Evolutionary conservation across 805 yeast species (phyloP).

Genomic region (Monosporozyma solicola): DNA sequence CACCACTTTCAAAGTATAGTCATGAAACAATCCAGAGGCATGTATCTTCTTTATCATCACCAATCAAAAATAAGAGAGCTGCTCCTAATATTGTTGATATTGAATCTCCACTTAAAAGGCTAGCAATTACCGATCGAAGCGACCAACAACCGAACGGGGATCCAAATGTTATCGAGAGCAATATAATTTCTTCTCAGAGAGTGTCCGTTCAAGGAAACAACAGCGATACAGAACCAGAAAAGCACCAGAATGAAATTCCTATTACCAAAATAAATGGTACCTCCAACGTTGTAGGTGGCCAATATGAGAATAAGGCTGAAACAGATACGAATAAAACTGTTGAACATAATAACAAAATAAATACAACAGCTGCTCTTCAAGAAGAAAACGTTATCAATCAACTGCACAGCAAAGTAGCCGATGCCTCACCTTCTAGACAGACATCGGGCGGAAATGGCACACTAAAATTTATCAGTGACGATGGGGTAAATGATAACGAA

Average conservation of each 20-base stretch:
- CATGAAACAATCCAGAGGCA: background rate
- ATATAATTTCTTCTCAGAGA: background rate
- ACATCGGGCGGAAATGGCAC: too few relatives aligned
- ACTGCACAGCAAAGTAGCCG: too few relatives aligned
- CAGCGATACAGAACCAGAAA: too few relatives aligned
- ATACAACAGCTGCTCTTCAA: too few relatives aligned
- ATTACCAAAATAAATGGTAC: too few relatives aligned
- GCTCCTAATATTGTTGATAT: conserved; percentile 20
- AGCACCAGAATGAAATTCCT: too few relatives aligned
- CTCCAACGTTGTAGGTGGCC: too few relatives aligned
- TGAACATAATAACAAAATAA: background rate
- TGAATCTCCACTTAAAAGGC: conserved; percentile 12
- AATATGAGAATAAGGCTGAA: too few relatives aligned
- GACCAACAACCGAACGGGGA: background rate
- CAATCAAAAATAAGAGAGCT: conserved; percentile 20
- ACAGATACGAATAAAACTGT: background rate
- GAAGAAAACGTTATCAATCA: too few relatives aligned
- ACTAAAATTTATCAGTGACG: too few relatives aligned
- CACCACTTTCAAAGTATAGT: background rate
- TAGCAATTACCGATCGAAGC: background rate
- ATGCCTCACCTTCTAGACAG: too few relatives aligned
- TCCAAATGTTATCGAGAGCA: background rate
- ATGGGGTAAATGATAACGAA: background rate
- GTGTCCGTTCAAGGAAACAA: too few relatives aligned
- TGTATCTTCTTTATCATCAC: conserved; percentile 10